Evolutionary conservation across 345 rosid genomes (phyloP).

Genomic region (Toxicodendron radicans): DNA sequence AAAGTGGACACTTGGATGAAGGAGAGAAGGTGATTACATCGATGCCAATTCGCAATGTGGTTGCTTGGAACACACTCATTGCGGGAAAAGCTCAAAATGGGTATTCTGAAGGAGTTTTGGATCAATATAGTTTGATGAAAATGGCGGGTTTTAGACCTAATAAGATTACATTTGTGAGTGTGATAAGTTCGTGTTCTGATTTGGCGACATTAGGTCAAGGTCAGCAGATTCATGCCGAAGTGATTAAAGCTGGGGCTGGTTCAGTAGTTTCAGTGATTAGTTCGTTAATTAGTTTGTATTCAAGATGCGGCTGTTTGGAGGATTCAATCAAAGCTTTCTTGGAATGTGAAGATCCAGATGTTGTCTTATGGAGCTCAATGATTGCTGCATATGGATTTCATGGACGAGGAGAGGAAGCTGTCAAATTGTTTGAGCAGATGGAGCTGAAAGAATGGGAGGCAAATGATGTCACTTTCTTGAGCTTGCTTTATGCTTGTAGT

Average conservation of each 20-base stretch:
- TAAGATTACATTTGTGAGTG: conserved; percentile 62
- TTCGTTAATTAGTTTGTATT: conserved; percentile 71
- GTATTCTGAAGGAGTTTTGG: conserved; percentile 46
- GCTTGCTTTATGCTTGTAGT: conserved; percentile 78
- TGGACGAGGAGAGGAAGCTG: conserved; percentile 63
- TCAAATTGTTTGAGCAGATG: conserved; percentile 58
- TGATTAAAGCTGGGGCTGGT: conserved; percentile 52
- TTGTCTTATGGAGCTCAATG: conserved; percentile 80
- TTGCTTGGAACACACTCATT: conserved; percentile 76
- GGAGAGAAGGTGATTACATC: conserved; percentile 58
- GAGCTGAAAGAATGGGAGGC: conserved; percentile 38
- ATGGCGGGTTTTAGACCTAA: conserved; percentile 54
- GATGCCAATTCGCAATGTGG: conserved; percentile 47
- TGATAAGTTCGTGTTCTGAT: conserved; percentile 73
- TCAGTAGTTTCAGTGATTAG: conserved; percentile 52
- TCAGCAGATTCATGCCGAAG: conserved; percentile 76
- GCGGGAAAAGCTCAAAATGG: conserved; percentile 71
- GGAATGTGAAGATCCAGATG: conserved; percentile 56
- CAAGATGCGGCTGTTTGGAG: conserved; percentile 70
- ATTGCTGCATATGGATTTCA: conserved; percentile 82
- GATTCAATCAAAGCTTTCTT: conserved; percentile 58
- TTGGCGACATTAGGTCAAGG: conserved; percentile 72
- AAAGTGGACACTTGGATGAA: conserved; percentile 50
- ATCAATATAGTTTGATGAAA: conserved; percentile 59
- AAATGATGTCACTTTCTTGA: conserved; percentile 64